Percentiles rank a stretch among this genome's conserved stretches.
These are phyloP conservation scores for Tricharina praecox DNA, from an alignment of 495 filamentous ascomycete genomes.

Conservation along the genomic window DNA sequence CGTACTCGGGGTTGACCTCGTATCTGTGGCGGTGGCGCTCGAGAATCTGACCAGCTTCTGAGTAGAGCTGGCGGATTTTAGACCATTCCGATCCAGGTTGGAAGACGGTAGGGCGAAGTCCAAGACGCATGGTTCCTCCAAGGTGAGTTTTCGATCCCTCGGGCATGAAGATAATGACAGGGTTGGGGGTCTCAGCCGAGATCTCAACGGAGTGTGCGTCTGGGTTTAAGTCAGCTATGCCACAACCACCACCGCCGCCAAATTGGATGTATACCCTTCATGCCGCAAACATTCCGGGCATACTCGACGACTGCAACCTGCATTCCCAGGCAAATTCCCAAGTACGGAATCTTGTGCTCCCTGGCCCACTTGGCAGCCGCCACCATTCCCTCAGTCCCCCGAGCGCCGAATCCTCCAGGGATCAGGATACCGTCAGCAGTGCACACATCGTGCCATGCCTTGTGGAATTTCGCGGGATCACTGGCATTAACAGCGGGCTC, in stretches of 20 bases:
- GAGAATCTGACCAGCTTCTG: slow-evolving; percentile 35
- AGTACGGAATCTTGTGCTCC: slow-evolving; percentile 59
- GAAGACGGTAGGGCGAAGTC: slow-evolving; percentile 56
- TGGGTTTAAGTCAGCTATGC: slow-evolving; percentile 10
- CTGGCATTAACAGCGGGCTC: slow-evolving; percentile 41
- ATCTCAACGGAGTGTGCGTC: slow-evolving; percentile 26
- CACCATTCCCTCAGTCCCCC: slow-evolving; percentile 82
- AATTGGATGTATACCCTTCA: slow-evolving; percentile 24
- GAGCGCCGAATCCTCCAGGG: slow-evolving; percentile 69
- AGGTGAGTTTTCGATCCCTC: slow-evolving; percentile 54
- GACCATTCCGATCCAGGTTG: slow-evolving; percentile 65
- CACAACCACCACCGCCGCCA: too few species aligned
- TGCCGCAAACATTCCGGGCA: slow-evolving; percentile 52
- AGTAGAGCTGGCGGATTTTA: slow-evolving; percentile 59
- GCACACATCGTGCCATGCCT: slow-evolving; percentile 69
- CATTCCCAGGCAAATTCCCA: slow-evolving; percentile 90
- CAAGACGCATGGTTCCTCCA: slow-evolving; percentile 88
- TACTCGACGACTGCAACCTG: slow-evolving; percentile 86
- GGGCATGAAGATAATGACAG: slow-evolving; percentile 77
- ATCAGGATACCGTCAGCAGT: slow-evolving; percentile 43
- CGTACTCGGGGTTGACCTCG: slow-evolving; percentile 54
- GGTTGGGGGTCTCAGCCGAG: slow-evolving; percentile 33
- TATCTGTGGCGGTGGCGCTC: slow-evolving; percentile 62
- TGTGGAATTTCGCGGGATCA: slow-evolving; percentile 61
- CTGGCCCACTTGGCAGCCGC: slow-evolving; percentile 67